Evolutionary conservation across 1,284 basidiomycete species (phyloP), one percentile per base, ranked within the genome.

Genomic region (Peniophora sp.): DNA sequence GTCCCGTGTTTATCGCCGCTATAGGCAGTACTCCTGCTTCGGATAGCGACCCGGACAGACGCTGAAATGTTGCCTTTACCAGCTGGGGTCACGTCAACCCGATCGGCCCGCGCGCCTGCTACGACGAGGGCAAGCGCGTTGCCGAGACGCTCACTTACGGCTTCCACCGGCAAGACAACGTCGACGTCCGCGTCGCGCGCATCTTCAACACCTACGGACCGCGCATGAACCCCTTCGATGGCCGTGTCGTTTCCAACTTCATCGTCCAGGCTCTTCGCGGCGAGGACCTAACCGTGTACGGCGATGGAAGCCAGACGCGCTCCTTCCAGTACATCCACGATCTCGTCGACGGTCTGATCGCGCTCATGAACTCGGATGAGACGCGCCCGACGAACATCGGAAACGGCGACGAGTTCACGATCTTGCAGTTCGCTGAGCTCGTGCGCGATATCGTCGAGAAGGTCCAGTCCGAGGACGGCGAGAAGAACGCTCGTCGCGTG

Each of bases 41-140:
- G 27, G 27, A 32, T 32, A 32, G n/a, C 12, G 27, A 32, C 12
- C 27, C 5, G 6, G 12, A 10, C 22, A n/a, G 14, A 24, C 23
- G 37, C 51, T 59, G 32, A 59, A n/a, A n/a, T 44, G 14, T 52
- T 53, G 27, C 27, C 27, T 24, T 32, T 32, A 51, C 34, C 49
- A 92, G 89, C 70, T 97, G 94, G 94, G 94, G 96, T 46, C 88
- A 98, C 67, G 96, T 98, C 62, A 98, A 98, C 74, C 93, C 93
- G 44, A 97, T 95, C 58, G 95, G 96, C 24, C 92, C 92, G 53
- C 87, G 96, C 55, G 95, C 96, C 32, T 98, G 96, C 70, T 99
- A 99, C 66, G 96, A 99, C 63, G 96, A 99, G 73, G 96, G 92
- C 49, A 96, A 96, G 71, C 91, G 92, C 62, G 92, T 96, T 41